Conservation (phyloP, 2,329 filamentous ascomycete genomes). For the Stemphylium vesicarium region DNA sequence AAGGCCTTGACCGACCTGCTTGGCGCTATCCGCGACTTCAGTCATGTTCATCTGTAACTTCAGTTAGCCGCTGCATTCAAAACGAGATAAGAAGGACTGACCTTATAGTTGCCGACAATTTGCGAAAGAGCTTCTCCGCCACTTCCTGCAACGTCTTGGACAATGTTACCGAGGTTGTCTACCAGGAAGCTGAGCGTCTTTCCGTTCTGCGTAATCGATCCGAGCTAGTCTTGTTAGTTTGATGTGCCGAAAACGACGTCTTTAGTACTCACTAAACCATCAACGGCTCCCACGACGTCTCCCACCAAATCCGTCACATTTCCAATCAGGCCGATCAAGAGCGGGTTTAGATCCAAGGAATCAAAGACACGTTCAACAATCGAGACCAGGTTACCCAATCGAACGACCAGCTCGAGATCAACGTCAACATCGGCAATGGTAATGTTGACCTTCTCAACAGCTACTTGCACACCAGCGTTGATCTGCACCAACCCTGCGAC, state of each 20-base stretch:
- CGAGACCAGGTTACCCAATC: slow-evolving; percentile 65
- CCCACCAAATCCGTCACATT: slow-evolving; percentile 61
- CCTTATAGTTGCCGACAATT: slow-evolving; percentile 64
- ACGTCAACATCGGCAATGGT: slow-evolving; percentile 67
- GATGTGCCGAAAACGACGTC: background rate
- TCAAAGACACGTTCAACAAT: slow-evolving; percentile 67
- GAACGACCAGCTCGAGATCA: slow-evolving; percentile 64
- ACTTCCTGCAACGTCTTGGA: slow-evolving; percentile 62
- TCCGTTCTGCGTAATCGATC: slow-evolving; percentile 63
- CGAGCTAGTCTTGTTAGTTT: slow-evolving; percentile 48
- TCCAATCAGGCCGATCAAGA: slow-evolving; percentile 64
- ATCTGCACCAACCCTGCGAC: slow-evolving; percentile 64
- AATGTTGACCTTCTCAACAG: slow-evolving; percentile 62
- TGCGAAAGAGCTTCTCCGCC: slow-evolving; percentile 55
- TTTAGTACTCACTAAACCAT: slow-evolving; percentile 53
- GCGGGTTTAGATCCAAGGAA: slow-evolving; percentile 65
- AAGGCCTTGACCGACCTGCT: slow-evolving; percentile 46
- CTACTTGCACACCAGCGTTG: slow-evolving; percentile 58
- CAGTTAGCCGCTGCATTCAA: background rate
- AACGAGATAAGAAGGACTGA: slow-evolving; percentile 1
- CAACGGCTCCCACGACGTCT: slow-evolving; percentile 63
- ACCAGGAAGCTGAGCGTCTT: slow-evolving; percentile 63
- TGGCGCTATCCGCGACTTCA: slow-evolving; percentile 47
- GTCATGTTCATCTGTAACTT: slow-evolving; percentile 61
- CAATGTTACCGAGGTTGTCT: slow-evolving; percentile 68